These are phyloP conservation scores for barrel medic (Medicago truncatula) DNA, from an alignment of 306 rosid genomes.

Conservation along the genomic window MtrunA17r5.0-ANR NC_053047.1:41375501-41376000, in stretches of 20 bases:
- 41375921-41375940: conserved; percentile 74
- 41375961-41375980: conserved; percentile 57
- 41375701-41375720: conserved; percentile 76
- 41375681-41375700: conserved; percentile 84
- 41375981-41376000: conserved; percentile 70
- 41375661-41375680: conserved; percentile 70
- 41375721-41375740: conserved; percentile 69
- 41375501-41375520: conserved; percentile 56
- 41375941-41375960: conserved; percentile 63
- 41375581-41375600: conserved; percentile 74
- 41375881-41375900: conserved; percentile 74
- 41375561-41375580: conserved; percentile 67
- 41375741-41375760: conserved; percentile 59
- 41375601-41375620: conserved; percentile 87
- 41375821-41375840: conserved; percentile 63
- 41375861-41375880: conserved; percentile 67
- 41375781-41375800: conserved; percentile 42
- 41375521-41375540: conserved; percentile 91
- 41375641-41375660: conserved; percentile 82
- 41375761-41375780: conserved; percentile 30
- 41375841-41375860: conserved; percentile 75
- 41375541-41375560: conserved; percentile 78
- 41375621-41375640: conserved; percentile 72
- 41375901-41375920: conserved; percentile 75
- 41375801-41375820: conserved; percentile 80